Evolutionary conservation across 129 eudicot species (phyloP).

Genomic region (Cynara cardunculus): DNA sequence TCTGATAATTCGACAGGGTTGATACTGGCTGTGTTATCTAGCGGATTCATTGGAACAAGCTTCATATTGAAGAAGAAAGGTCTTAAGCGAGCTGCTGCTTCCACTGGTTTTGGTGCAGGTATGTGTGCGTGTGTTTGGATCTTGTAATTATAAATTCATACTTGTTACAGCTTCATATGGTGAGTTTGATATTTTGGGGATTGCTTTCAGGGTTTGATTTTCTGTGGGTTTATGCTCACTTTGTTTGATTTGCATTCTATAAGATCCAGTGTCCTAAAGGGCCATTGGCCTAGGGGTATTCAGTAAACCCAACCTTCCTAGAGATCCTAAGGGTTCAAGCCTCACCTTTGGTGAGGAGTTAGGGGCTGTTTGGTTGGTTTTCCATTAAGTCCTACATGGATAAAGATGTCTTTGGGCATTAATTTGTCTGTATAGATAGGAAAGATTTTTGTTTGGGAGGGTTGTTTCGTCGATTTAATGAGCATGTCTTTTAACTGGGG

Average conservation of each 20-base stretch:
- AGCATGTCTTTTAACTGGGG: too few species aligned
- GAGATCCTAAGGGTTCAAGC: too few species aligned
- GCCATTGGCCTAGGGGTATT: not conserved
- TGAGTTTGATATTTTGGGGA: not conserved
- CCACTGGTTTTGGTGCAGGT: constrained; percentile 83
- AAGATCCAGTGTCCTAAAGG: not conserved
- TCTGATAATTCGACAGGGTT: constrained; percentile 74
- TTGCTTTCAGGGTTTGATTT: not conserved
- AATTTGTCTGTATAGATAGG: too few species aligned
- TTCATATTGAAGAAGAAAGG: constrained; percentile 94
- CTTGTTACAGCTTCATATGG: not conserved
- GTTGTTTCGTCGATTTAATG: too few species aligned
- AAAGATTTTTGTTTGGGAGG: too few species aligned
- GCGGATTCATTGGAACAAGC: constrained; percentile 82
- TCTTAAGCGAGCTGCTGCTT: constrained; percentile 77
- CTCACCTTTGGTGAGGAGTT: too few species aligned
- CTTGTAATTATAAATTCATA: not conserved
- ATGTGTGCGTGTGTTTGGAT: not conserved
- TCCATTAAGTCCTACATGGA: too few species aligned
- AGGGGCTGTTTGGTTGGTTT: too few species aligned
- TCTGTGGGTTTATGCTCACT: not conserved
- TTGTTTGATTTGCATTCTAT: not conserved
- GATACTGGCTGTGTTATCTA: constrained; percentile 70
- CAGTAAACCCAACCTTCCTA: too few species aligned
- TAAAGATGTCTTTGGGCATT: too few species aligned